Evolutionary conservation across 257 asterid genomes (phyloP), one percentile per base, ranked within the genome.

Genomic region (Fraxinus americana): DNA sequence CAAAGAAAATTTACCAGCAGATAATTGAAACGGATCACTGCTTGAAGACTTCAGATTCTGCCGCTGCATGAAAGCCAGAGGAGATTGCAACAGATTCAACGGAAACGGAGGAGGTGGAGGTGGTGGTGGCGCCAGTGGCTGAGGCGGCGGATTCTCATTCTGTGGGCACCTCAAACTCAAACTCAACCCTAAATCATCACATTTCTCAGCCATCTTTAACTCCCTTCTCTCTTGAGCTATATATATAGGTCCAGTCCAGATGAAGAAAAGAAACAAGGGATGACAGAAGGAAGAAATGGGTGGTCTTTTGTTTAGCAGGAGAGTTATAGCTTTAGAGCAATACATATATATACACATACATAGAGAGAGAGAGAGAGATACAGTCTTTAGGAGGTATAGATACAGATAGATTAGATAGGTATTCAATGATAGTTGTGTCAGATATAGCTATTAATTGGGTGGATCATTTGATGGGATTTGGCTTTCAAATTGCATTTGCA

Each of bases 141-240:
- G 70, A 9, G 45, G 71, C 19, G 73, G 79, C 45, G 79, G 85
- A 52, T 48, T 48, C 50, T 70, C 77, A 7, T 45, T 81, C 76
- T 83, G 87, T 75, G 88, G 87, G 81, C 83, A 82, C 48, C 88
- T 84, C 76, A 92, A 70, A 84, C 94, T 86, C 84, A 96, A 83
- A 57, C 94, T 87, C 87, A 93, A 71, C n/a, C 90, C 89, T 32
- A 95, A 82, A 19, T 83, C 91, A 86, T 87, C 92, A 50, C 85
- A 90, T 76, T 82, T 86, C 27, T 83, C 94, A 76, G 81, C 88
- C 98, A 92, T 91, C 66, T 76, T 75, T 32, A 50, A 25, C 6
- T 68, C 34, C 38, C 7, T 45, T 76, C 34, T 13, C 76, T 36
- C 16, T 19, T 12, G 27, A 23, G 14, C 29, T 59, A 59, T 7